Conservation (phyloP, 257 asterid genomes). For the Dorcoceras hygrometricum region DNA sequence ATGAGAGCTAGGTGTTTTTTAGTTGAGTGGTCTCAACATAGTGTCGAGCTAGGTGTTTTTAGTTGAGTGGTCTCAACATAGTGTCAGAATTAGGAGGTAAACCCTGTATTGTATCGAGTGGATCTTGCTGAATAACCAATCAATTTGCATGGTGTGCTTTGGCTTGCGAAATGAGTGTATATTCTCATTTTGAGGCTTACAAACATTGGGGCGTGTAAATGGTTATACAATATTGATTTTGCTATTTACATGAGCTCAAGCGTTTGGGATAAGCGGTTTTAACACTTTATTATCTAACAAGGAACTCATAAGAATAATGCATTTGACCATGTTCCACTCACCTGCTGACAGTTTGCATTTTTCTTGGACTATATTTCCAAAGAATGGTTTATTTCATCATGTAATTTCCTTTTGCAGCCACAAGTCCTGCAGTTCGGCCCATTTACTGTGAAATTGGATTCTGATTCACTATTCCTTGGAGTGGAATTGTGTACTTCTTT, state of each 20-base stretch:
- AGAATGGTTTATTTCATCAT: not conserved
- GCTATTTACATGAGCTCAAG: not conserved
- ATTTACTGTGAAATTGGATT: constrained; percentile 19
- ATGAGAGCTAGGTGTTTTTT: not conserved
- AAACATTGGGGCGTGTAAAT: not conserved
- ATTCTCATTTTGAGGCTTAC: too few species aligned
- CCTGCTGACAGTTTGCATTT: not conserved
- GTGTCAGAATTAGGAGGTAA: not conserved
- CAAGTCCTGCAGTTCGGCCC: constrained; percentile 19
- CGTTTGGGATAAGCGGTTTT: not conserved
- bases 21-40: not conserved
- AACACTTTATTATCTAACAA: not conserved
- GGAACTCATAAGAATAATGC: not conserved
- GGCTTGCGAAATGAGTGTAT: not conserved
- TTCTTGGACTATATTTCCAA: not conserved
- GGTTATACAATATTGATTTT: too few species aligned
- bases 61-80: not conserved
- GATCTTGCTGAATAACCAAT: not conserved
- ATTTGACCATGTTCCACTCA: not conserved
- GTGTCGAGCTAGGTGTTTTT: not conserved
- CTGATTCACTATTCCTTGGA: constrained; percentile 24
- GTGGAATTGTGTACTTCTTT: constrained; percentile 21
- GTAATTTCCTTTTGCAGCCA: constrained; percentile 22
- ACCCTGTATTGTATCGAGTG: not conserved
- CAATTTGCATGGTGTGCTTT: not conserved